These are phyloP conservation scores for Acer yangbiense DNA, from an alignment of 345 rosid genomes.

Conservation along the genomic window DNA sequence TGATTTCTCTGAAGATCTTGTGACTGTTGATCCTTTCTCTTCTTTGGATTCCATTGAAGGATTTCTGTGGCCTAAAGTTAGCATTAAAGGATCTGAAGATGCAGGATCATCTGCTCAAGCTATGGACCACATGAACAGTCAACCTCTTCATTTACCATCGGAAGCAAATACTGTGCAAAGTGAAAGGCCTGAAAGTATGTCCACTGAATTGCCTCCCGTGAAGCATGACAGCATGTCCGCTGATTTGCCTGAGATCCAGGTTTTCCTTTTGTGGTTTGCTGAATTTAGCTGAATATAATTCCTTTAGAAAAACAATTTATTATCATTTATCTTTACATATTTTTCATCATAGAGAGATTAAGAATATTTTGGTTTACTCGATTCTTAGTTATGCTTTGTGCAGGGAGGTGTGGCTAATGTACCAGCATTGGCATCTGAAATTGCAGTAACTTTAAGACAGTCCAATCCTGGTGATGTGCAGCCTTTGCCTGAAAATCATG, in stretches of 20 bases:
- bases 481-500: constrained; percentile 22
- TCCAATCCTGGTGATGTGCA: constrained; percentile 29
- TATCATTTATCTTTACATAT: not conserved
- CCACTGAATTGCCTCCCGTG: constrained; percentile 39
- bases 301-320: not conserved
- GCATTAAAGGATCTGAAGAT: constrained; percentile 33
- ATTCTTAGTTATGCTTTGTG: constrained; percentile 2
- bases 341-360: not conserved
- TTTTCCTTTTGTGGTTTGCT: constrained; percentile 20
- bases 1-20: constrained; percentile 54
- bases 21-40: constrained; percentile 81
- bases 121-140: constrained; percentile 42
- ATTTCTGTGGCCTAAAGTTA: constrained; percentile 66
- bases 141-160: constrained; percentile 37
- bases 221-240: constrained; percentile 40
- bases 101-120: constrained; percentile 36
- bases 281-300: not conserved
- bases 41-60: constrained; percentile 65
- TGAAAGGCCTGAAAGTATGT: constrained; percentile 41
- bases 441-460: constrained; percentile 27
- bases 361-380: constrained; percentile 11
- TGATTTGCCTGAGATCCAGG: constrained; percentile 58
- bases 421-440: constrained; percentile 35
- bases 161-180: constrained; percentile 50
- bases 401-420: constrained; percentile 40